Evolutionary conservation across 352 stramenopile genomes (phyloP).

Genomic region (Phytopythium oedochilum): DNA sequence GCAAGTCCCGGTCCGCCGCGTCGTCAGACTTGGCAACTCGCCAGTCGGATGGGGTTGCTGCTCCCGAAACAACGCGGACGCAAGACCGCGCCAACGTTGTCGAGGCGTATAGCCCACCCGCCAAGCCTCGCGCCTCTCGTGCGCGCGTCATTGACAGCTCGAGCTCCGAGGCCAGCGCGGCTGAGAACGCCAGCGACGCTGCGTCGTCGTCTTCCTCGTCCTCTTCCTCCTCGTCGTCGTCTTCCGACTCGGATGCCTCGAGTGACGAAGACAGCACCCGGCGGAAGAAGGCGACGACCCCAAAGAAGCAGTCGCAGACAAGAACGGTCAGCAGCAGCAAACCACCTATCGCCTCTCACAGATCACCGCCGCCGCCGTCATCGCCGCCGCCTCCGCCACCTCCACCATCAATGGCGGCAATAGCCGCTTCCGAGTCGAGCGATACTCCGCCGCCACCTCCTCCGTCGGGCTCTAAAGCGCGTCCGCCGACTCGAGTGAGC

Average conservation of each 20-base stretch:
- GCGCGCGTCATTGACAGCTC: constrained; percentile 62
- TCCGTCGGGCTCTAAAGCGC: constrained; percentile 11
- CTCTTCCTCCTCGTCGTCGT: constrained; percentile 30
- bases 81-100: constrained; percentile 14
- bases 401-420: constrained; percentile 14
- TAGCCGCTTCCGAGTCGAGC: not conserved
- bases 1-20: not conserved
- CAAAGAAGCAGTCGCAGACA: constrained; percentile 1
- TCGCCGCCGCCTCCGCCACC: constrained; percentile 16
- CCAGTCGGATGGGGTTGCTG: not conserved
- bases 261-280: constrained; percentile 14
- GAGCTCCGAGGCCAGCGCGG: constrained; percentile 48
- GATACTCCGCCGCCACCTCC: constrained; percentile 10
- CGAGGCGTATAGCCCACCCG: not conserved
- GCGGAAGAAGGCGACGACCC: constrained; percentile 3
- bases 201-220: constrained; percentile 5
- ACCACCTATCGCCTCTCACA: not conserved
- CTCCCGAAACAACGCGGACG: not conserved
- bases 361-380: constrained; percentile 12
- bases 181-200: constrained; percentile 15
- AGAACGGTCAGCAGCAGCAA: constrained; percentile 5
- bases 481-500: not conserved
- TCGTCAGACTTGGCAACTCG: not conserved
- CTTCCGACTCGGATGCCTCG: constrained; percentile 30
- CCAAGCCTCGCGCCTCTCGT: constrained; percentile 18